These are phyloP conservation scores for Haplosporangium gracile DNA, from an alignment of 192 early-diverging fungal species.

Conservation along the genomic window DNA sequence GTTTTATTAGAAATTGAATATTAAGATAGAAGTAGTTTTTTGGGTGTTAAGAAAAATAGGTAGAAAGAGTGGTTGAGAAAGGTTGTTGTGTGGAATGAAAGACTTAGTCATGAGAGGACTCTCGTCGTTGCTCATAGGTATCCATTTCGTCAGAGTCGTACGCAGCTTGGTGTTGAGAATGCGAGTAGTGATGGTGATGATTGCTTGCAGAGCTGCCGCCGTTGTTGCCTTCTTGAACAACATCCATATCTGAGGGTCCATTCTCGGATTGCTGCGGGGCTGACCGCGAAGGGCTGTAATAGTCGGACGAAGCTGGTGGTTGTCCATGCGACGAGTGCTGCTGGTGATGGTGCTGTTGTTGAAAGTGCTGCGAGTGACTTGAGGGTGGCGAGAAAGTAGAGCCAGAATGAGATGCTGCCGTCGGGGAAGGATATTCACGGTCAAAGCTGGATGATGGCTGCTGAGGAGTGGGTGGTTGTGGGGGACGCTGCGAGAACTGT, in stretches of 20 bases:
- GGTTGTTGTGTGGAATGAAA: too few species aligned
- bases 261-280: background rate
- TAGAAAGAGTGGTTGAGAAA: too few species aligned
- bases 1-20: too few species aligned
- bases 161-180: background rate
- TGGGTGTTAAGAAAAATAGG: too few species aligned
- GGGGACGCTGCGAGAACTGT: constrained; percentile 22
- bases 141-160: constrained; percentile 5
- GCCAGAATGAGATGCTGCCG: constrained; percentile 6
- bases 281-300: constrained; percentile 12
- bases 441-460: constrained; percentile 19
- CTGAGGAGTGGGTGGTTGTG: background rate
- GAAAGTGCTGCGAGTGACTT: background rate
- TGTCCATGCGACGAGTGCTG: constrained; percentile 6
- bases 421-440: constrained; percentile 26
- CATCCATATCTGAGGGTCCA: constrained; percentile 33
- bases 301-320: constrained; percentile 2
- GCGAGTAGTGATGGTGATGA: constrained; percentile 1
- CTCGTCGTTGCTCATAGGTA: background rate
- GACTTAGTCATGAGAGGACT: background rate
- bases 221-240: constrained; percentile 19
- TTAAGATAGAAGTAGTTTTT: too few species aligned
- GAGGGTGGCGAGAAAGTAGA: constrained; percentile 17
- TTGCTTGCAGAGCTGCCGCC: background rate
- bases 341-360: constrained; percentile 1